Percentiles rank a stretch among this genome's conserved stretches.
These are phyloP conservation scores for Aristolochia californica DNA, from an alignment of 164 flowering plant species.

Conservation along the genomic window DNA sequence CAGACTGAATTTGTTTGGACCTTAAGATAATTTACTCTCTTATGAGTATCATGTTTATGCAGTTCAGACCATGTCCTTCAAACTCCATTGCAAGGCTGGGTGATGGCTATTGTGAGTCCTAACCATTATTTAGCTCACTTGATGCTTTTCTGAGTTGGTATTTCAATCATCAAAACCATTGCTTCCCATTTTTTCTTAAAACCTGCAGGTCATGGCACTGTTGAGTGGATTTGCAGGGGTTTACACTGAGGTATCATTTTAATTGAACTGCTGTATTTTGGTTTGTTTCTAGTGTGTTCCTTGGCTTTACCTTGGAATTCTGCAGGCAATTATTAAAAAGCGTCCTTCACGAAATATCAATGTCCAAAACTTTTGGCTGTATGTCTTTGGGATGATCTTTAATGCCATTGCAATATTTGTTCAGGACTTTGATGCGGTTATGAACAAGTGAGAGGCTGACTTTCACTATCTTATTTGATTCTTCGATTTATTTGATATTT, in stretches of 20 bases:
- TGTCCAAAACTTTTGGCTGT: conserved; percentile 94
- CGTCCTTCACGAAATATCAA: conserved; percentile 89
- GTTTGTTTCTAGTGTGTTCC: background rate
- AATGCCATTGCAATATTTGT: conserved; percentile 70
- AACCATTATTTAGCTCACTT: background rate
- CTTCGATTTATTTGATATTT: no score
- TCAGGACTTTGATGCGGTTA: conserved; percentile 90
- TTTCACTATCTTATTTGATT: background rate
- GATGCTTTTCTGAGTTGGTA: background rate
- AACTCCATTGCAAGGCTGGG: conserved; percentile 85
- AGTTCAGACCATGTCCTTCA: conserved; percentile 96
- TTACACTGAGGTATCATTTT: conserved; percentile 81
- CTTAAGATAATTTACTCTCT: background rate
- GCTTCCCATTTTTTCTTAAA: conserved; percentile 1
- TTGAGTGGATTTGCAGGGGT: conserved; percentile 99
- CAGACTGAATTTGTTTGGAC: no score
- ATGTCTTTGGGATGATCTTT: conserved; percentile 84
- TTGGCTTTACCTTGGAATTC: conserved; percentile 1
- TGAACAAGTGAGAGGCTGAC: conserved; percentile 53
- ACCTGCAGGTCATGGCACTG: conserved; percentile 84
- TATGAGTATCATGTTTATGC: conserved; percentile 17
- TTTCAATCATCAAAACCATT: background rate
- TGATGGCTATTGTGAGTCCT: conserved; percentile 92
- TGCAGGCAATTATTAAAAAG: conserved; percentile 87
- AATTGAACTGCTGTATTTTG: background rate